These are phyloP conservation scores for Berberis thunbergii DNA, from an alignment of 164 flowering plant genomes.

Conservation along the genomic window DNA sequence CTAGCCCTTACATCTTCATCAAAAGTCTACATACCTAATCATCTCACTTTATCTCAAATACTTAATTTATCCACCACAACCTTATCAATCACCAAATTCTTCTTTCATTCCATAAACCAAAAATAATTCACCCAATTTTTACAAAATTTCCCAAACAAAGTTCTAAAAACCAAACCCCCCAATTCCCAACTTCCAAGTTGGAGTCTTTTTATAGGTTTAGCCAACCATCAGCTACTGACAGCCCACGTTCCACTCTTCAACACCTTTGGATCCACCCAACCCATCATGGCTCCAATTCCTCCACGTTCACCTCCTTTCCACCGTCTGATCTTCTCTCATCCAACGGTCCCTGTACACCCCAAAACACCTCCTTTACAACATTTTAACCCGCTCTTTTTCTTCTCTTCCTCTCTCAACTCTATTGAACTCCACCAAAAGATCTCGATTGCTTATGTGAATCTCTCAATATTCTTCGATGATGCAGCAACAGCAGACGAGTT, in stretches of 20 bases:
- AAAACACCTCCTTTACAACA: background rate
- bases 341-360: slow-evolving; percentile 19
- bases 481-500: slow-evolving; percentile 72
- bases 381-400: slow-evolving; percentile 49
- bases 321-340: slow-evolving; percentile 35
- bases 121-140: too few relatives aligned
- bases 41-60: too few relatives aligned
- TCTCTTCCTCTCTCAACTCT: slow-evolving; percentile 3
- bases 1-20: too few relatives aligned
- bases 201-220: too few relatives aligned
- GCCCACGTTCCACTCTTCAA: slow-evolving; percentile 38
- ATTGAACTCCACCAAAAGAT: background rate
- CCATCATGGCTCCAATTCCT: slow-evolving; percentile 32
- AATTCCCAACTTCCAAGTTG: too few relatives aligned
- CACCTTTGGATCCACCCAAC: slow-evolving; percentile 40
- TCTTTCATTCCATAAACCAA: too few relatives aligned
- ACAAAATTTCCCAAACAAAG: too few relatives aligned
- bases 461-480: slow-evolving; percentile 14
- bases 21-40: too few relatives aligned
- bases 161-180: too few relatives aligned
- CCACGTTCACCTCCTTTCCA: slow-evolving; percentile 32
- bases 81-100: slow-evolving; percentile 14
- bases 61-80: background rate
- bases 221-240: slow-evolving; percentile 12
- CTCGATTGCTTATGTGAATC: background rate